These are phyloP conservation scores for Amaranthus tricolor DNA, from an alignment of 179 eudicot genomes.

Conservation along the genomic window DNA sequence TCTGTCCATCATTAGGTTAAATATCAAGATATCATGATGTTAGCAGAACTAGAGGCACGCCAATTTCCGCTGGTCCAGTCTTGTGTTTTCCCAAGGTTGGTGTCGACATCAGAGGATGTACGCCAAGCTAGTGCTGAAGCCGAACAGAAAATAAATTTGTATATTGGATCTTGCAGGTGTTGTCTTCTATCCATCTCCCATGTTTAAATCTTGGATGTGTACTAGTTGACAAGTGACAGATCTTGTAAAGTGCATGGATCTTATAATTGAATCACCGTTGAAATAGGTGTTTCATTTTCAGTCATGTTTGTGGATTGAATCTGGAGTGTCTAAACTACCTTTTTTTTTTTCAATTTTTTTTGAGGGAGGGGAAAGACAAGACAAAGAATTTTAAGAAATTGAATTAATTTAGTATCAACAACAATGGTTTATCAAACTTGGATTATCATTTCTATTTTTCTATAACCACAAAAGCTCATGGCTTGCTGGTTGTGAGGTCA, in stretches of 20 bases:
- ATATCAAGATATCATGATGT: slow-evolving; percentile 59
- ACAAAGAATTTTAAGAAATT: no score
- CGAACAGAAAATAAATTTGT: slow-evolving; percentile 63
- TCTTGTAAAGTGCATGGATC: no score
- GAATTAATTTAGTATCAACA: no score
- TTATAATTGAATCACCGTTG: no score
- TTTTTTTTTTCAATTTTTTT: no score
- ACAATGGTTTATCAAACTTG: no score
- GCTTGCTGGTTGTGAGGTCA: neutral
- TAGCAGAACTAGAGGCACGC: slow-evolving; percentile 79
- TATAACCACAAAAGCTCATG: neutral
- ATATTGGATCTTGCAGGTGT: slow-evolving; percentile 73
- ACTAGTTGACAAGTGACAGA: no score
- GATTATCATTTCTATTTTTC: neutral
- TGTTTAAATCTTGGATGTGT: neutral
- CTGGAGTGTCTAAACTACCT: no score
- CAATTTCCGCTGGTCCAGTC: slow-evolving; percentile 91
- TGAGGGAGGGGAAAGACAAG: no score
- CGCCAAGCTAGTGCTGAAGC: slow-evolving; percentile 92
- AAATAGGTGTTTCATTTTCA: no score
- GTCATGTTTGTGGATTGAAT: no score
- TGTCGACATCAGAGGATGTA: slow-evolving; percentile 68
- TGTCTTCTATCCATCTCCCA: slow-evolving; percentile 7
- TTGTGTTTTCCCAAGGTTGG: slow-evolving; percentile 74
- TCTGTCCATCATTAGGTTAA: slow-evolving; percentile 47